phyloP scores from a whole-genome alignment of 2,329 filamentous ascomycete genomes.

The Xylaria sp. region DNA sequence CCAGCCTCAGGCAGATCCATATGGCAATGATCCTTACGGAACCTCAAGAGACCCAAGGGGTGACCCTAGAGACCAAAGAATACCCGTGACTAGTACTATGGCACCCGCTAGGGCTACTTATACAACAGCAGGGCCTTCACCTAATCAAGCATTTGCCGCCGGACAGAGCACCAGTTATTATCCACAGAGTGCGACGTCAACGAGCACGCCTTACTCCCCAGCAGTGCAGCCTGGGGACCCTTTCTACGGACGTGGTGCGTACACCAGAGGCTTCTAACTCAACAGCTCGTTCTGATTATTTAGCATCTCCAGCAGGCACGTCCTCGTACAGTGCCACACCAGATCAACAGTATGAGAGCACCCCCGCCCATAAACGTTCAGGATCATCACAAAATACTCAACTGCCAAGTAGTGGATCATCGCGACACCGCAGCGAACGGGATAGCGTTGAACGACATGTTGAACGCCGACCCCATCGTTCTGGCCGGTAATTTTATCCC shows the following conservation, averaged over 20 bases:
- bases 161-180: conserved; percentile 47
- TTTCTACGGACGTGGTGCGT: conserved; percentile 71
- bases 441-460: conserved; percentile 50
- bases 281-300: conserved; percentile 57
- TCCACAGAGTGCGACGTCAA: conserved; percentile 50
- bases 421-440: conserved; percentile 48
- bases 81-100: conserved; percentile 49
- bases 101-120: conserved; percentile 48
- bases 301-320: conserved; percentile 64
- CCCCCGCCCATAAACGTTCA: conserved; percentile 53
- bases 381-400: conserved; percentile 48
- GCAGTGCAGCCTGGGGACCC: conserved; percentile 62
- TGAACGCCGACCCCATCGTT: conserved; percentile 43
- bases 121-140: conserved; percentile 47
- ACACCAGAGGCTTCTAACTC: conserved; percentile 51
- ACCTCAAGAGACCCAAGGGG: conserved; percentile 41
- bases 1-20: conserved; percentile 43
- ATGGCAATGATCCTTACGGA: conserved; percentile 47
- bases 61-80: conserved; percentile 46
- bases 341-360: conserved; percentile 64
- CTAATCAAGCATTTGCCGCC: conserved; percentile 47
- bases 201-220: conserved; percentile 47
- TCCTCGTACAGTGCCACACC: conserved; percentile 56
- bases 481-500: conserved; percentile 46
- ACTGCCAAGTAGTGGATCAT: conserved; percentile 49